A percentile compares a stretch with the other conserved stretches of the same genome.
Evolutionary conservation across 2,329 filamentous ascomycete genomes (phyloP).

Genomic region (Polytolypa hystricis): DNA sequence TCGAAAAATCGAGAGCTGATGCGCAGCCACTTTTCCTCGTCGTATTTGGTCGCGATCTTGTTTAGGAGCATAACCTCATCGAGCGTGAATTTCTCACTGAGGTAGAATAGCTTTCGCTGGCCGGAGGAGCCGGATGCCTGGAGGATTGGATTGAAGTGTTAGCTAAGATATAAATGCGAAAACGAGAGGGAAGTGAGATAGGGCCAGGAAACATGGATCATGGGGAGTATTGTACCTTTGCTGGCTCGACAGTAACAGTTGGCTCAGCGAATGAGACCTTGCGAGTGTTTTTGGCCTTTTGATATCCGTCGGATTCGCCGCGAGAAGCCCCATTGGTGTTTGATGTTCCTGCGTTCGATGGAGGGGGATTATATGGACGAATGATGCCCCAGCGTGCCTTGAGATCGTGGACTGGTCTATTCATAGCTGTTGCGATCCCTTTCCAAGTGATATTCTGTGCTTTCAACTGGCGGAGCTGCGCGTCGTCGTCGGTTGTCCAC

Average conservation of each 20-base stretch:
- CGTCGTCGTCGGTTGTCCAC: conserved; percentile 17
- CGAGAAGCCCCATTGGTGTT: too few species aligned
- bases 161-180: background rate
- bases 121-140: background rate
- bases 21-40: conserved; percentile 35
- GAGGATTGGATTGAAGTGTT: background rate
- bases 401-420: conserved; percentile 15
- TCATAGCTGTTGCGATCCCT: conserved; percentile 15
- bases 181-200: background rate
- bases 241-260: too few species aligned
- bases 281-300: conserved; percentile 2
- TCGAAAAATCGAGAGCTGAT: conserved; percentile 39
- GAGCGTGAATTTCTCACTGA: conserved; percentile 18
- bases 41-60: conserved; percentile 33
- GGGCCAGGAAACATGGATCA: background rate
- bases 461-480: conserved; percentile 14
- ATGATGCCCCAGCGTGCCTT: conserved; percentile 16
- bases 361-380: conserved; percentile 5
- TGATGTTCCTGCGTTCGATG: too few species aligned
- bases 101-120: conserved; percentile 13
- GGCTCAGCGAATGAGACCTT: conserved; percentile 10
- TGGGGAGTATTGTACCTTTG: conserved; percentile 2
- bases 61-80: conserved; percentile 28
- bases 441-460: conserved; percentile 15
- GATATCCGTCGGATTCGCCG: conserved; percentile 2